Base-by-base conservation (phyloP, 768 basidiomycete species). In the Boletus fagicola region DNA sequence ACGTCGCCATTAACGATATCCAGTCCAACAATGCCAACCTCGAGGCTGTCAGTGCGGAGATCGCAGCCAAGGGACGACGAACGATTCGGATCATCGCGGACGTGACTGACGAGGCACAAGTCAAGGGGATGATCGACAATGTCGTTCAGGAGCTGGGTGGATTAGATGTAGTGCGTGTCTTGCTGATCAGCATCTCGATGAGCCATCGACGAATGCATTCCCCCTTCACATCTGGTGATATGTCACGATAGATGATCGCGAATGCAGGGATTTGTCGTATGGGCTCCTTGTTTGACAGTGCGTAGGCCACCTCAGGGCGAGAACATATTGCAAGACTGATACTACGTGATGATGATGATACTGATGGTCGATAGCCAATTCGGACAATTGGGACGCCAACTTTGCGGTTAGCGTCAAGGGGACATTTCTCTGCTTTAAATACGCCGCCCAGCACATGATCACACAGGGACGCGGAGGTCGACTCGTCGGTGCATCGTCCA, bases 401-500 rank as follows among this genome's bases (percentile, higher is more conserved):
- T 54, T 66, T n/a, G 56, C 50, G 9, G 58, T 63, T 12, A 66
- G 54, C 49, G 63, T 53, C 42, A 55, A 58, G 20, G 66, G 62
- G 4, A 50, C 48, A 13, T 68, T 65, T 49, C 76, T 60, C n/a
- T 72, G 59, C 42, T 72, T 62, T 55, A 65, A 64, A 46, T 57
- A 59, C 18, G 63, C 59, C 8, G 71, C 61, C 24, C 24, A 51
- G 42, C 59, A 65, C 16, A 68, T 72, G 68, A 50, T 66, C 10
- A 40, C 33, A 18, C 65, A 72, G 39, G 65, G 58, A 28, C 58
- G 54, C 2, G 31, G 56, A 4, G 54, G 54, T 24, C 48, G 56
- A 26, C 40, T 53, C 10, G 22, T 58, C 15, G 52, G 50, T 26
- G 57, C 64, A 20, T 54, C 42, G 8, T 62, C 47, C 5, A 42